A percentile compares a stretch with the other conserved stretches of the same genome.
Conservation (phyloP, 495 filamentous ascomycete species). For the Astrocystis sublimbata region DNA sequence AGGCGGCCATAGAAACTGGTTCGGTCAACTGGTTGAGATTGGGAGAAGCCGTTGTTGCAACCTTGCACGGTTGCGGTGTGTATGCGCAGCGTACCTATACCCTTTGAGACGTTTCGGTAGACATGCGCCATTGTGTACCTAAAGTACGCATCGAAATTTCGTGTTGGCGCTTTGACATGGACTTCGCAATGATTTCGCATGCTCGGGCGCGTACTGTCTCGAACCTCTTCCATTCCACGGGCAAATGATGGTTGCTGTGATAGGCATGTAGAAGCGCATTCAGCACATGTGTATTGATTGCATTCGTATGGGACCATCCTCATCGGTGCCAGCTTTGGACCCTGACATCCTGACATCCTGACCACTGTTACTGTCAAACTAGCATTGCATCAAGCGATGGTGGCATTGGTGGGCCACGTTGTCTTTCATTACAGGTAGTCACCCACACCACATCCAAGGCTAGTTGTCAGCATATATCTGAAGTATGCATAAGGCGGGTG, state of each 20-base stretch:
- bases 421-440: slow-evolving; percentile 12
- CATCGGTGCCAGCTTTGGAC: slow-evolving; percentile 9
- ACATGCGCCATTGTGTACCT: not conserved
- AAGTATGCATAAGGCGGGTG: slow-evolving; percentile 8
- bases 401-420: slow-evolving; percentile 11
- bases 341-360: no score
- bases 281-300: slow-evolving; percentile 5
- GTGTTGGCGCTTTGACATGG: not conserved
- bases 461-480: slow-evolving; percentile 1
- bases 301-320: not conserved
- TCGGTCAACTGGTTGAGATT: not conserved
- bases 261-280: slow-evolving; percentile 15
- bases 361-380: slow-evolving; percentile 7
- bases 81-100: not conserved
- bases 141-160: not conserved
- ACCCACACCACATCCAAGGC: slow-evolving; percentile 8
- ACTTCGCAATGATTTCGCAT: not conserved
- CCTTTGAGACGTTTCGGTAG: not conserved
- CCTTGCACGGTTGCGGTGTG: not conserved
- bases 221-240: not conserved
- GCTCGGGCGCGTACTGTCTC: not conserved
- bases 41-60: not conserved
- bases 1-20: slow-evolving; percentile 2
- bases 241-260: not conserved
- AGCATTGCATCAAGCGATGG: slow-evolving; percentile 3